phyloP scores from a whole-genome alignment of 2,329 filamentous ascomycete species.

The Sarocladiaceae sp. region DNA sequence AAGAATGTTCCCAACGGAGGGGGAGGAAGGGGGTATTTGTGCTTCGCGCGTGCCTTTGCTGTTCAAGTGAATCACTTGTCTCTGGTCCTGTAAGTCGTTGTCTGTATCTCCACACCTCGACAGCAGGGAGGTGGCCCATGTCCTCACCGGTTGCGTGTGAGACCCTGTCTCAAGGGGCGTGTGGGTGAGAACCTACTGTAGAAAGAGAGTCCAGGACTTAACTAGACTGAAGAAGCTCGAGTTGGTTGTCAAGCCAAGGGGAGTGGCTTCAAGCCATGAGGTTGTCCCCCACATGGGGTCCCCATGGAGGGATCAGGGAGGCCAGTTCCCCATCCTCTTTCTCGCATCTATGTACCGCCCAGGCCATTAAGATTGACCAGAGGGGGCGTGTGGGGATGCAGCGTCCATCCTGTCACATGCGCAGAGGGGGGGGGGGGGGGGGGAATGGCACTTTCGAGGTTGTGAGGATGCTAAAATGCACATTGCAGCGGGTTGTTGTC shows the following conservation, averaged over 20 bases:
- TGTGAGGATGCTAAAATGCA: too few species aligned
- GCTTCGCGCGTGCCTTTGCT: slow-evolving; percentile 1
- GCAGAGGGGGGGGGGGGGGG: too few species aligned
- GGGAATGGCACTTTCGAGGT: background rate
- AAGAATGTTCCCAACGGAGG: slow-evolving; percentile 6
- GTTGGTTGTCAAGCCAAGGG: too few species aligned
- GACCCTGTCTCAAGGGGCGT: background rate
- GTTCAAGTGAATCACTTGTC: slow-evolving; percentile 3
- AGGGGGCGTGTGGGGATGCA: slow-evolving; percentile 1
- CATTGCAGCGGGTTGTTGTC: too few species aligned
- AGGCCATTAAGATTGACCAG: background rate
- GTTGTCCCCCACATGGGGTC: background rate
- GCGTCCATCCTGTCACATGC: background rate
- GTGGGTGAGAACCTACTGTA: background rate
- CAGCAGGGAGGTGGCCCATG: background rate
- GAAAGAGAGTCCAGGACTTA: background rate
- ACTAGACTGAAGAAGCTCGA: background rate
- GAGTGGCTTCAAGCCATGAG: background rate
- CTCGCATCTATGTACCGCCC: too few species aligned
- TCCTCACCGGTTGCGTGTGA: slow-evolving; percentile 5
- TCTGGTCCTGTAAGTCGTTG: background rate
- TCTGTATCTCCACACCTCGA: slow-evolving; percentile 1
- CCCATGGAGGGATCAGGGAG: slow-evolving; percentile 6
- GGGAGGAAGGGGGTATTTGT: slow-evolving; percentile 4
- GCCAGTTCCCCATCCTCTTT: too few species aligned